Conservation (phyloP, 2,329 filamentous ascomycete genomes). For the Sporothrix curviconia region DNA sequence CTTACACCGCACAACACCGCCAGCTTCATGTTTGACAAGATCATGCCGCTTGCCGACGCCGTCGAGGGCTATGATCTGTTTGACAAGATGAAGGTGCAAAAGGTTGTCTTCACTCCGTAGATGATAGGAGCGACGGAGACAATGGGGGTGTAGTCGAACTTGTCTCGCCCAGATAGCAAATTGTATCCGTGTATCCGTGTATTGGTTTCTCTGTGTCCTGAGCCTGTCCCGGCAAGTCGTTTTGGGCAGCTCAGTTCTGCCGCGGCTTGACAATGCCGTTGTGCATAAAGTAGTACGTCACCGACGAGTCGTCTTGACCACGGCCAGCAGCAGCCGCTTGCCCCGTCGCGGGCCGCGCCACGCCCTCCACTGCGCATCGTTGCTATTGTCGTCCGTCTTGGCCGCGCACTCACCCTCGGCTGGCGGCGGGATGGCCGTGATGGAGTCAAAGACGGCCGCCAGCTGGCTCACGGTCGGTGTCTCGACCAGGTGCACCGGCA, state of each 20-base stretch:
- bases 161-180: neutral
- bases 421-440: slow-evolving; percentile 39
- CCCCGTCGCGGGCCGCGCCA: slow-evolving; percentile 42
- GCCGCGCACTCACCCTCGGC: slow-evolving; percentile 22
- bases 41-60: slow-evolving; percentile 63
- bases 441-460: slow-evolving; percentile 62
- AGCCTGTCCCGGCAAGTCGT: no score
- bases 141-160: neutral
- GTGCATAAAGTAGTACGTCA: slow-evolving; percentile 79
- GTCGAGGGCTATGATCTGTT: slow-evolving; percentile 65
- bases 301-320: slow-evolving; percentile 74
- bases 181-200: neutral
- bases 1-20: no score
- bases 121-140: neutral
- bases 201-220: no score
- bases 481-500: slow-evolving; percentile 67
- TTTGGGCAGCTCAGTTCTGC: slow-evolving; percentile 62
- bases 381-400: slow-evolving; percentile 19
- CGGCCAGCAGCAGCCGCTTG: slow-evolving; percentile 69
- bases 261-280: slow-evolving; percentile 82
- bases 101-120: slow-evolving; percentile 60
- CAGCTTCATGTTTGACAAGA: slow-evolving; percentile 72
- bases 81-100: slow-evolving; percentile 65
- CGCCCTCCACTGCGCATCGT: slow-evolving; percentile 29
- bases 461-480: slow-evolving; percentile 63